These are phyloP conservation scores for Xerocomellus intermedius DNA, from an alignment of 768 basidiomycete species.

Conservation along the genomic window DNA sequence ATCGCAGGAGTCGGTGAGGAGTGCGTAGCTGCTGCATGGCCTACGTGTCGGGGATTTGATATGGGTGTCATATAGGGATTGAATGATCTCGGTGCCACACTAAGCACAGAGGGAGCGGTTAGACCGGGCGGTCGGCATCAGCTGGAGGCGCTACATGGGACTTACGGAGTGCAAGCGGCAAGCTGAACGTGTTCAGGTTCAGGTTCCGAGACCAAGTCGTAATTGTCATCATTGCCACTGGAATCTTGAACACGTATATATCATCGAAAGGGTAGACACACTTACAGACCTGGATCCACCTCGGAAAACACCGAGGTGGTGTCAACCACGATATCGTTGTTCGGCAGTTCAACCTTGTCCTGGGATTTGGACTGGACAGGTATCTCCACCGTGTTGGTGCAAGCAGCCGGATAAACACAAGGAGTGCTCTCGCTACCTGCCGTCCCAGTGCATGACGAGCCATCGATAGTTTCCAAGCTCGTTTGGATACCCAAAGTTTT, in stretches of 20 bases:
- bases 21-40: not conserved
- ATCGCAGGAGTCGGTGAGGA: slow-evolving; percentile 10
- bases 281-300: slow-evolving; percentile 10
- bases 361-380: not conserved
- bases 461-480: slow-evolving; percentile 5
- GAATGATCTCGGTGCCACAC: slow-evolving; percentile 11
- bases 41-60: slow-evolving; percentile 20
- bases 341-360: not conserved
- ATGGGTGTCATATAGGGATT: slow-evolving; percentile 29
- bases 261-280: not conserved
- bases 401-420: not conserved
- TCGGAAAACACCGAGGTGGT: not conserved
- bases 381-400: not conserved
- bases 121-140: not conserved
- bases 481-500: slow-evolving; percentile 24
- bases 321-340: not conserved
- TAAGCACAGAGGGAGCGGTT: not conserved
- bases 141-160: not conserved
- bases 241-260: not conserved
- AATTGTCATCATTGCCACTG: not conserved
- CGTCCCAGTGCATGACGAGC: not conserved
- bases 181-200: not conserved
- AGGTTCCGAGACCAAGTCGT: not conserved
- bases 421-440: not conserved
- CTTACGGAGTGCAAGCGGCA: slow-evolving; percentile 21